Evolutionary conservation across 2,329 filamentous ascomycete species (phyloP), one percentile per base, ranked within the genome.

Genomic region (Didymella lethalis): DNA sequence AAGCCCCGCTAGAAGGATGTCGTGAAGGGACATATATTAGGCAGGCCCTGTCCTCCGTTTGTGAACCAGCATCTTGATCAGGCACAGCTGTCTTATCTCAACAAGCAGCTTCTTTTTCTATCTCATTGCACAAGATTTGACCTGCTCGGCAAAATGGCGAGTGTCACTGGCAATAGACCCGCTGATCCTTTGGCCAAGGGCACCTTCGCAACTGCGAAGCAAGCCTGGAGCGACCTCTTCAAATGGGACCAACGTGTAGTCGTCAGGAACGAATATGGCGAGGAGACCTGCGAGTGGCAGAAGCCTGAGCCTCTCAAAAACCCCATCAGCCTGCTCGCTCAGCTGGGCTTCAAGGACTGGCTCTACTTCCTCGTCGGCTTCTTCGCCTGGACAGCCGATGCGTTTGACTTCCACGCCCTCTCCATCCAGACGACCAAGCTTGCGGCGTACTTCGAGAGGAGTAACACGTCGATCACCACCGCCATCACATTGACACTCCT

Each of bases 361-460:
- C 71, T 90, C 16, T 93, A 91, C 80, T 82, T 94, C 78, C 64
- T 90, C 40, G 88, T 92, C 11, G 91, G 90, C 3, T 87, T 93
- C 71, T 77, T 84, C 32, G 88, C 90, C 16, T 94, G 91, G 91
- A 90, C 86, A 1, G 90, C 90, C 56, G 91, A 94, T 74, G 90
- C 91, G 3, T 94, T 93, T 74, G 91, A 93, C 76, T 94, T 93
- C 73, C 90, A 93, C 77, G 89, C 91, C 26, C 82, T 94, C 8
- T 90, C 88, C 4, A 91, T 94, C 64, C 90, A 93, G 75, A 91
- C 90, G 3, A 84, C 84, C 65, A 92, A 92, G 78, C 80, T 93
- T 25, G 84, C 85, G 4, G 76, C 81, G 2, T 86, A 85, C 65
- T 89, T 86, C 67, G 65, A 80, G 18, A 80, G 80, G 49, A 86